phyloP scores from a whole-genome alignment of 805 yeast species.

The Candida silvicultrix region DNA sequence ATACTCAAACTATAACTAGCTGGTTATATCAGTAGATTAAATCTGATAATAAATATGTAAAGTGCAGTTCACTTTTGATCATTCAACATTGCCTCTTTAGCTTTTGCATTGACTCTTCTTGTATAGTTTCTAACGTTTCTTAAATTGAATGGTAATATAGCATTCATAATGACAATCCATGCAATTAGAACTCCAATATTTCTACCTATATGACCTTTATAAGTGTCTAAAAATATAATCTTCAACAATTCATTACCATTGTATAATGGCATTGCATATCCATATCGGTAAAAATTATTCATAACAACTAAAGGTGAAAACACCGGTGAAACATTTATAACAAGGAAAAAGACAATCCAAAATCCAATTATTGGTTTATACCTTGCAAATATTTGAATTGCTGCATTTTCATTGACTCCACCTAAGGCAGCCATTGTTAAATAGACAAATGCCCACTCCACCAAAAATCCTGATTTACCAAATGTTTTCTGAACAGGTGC shows the following conservation, averaged over 20 bases:
- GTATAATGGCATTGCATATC: conserved; percentile 59
- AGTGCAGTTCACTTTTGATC: too few species aligned
- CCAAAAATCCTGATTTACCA: conserved; percentile 60
- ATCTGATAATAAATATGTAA: too few species aligned
- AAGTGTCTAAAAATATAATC: conserved; percentile 46
- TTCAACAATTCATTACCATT: conserved; percentile 50
- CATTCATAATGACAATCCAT: conserved; percentile 44
- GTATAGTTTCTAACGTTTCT: conserved; percentile 8
- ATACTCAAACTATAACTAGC: too few species aligned
- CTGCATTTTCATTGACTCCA: conserved; percentile 55
- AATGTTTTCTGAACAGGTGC: conserved; percentile 43
- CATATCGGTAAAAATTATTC: conserved; percentile 32
- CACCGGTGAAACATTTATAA: conserved; percentile 53
- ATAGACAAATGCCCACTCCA: conserved; percentile 55
- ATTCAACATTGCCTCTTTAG: not conserved
- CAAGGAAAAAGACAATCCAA: conserved; percentile 63
- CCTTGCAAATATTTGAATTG: conserved; percentile 38
- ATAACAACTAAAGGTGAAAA: conserved; percentile 44
- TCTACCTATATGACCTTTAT: conserved; percentile 46
- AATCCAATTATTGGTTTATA: conserved; percentile 63
- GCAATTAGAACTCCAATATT: conserved; percentile 46
- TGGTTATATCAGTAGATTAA: too few species aligned
- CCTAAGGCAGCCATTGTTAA: conserved; percentile 67
- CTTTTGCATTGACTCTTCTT: conserved; percentile 9
- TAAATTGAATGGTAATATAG: conserved; percentile 29